Evolutionary conservation across 148 eudicot species (phyloP).

Genomic region (Euryodendron excelsum): DNA sequence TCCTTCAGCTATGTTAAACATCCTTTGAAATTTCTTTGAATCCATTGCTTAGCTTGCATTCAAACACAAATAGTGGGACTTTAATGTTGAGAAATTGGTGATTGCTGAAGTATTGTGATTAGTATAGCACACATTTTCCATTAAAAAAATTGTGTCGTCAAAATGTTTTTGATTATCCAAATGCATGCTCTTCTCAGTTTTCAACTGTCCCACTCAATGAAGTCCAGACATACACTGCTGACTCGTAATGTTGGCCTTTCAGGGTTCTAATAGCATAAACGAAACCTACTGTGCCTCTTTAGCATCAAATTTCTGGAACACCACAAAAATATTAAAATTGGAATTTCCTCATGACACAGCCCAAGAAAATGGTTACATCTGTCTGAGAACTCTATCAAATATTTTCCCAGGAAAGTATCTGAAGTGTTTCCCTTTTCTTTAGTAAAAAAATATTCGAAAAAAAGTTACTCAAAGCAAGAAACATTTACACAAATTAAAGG

Average conservation of each 20-base stretch:
- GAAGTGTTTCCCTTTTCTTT: background rate
- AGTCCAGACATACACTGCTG: background rate
- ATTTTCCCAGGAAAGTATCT: background rate
- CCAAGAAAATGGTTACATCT: background rate
- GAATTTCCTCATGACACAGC: constrained; percentile 7
- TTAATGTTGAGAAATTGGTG: background rate
- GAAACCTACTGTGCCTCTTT: background rate
- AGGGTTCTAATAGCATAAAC: background rate
- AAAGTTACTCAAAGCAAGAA: background rate
- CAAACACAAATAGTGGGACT: background rate
- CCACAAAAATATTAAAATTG: background rate
- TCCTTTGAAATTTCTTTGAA: background rate
- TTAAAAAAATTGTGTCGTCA: background rate
- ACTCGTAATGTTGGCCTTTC: background rate
- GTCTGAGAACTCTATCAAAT: background rate
- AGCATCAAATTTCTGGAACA: background rate
- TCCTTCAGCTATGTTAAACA: background rate
- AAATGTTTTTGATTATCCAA: background rate
- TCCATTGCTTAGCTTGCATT: background rate
- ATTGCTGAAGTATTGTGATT: background rate
- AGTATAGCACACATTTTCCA: background rate
- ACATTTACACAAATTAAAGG: background rate
- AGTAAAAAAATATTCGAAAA: background rate
- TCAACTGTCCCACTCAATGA: background rate
- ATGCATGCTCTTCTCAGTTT: background rate